These are phyloP conservation scores for Botryotinia convoluta DNA, from an alignment of 2,329 filamentous ascomycete species.

Conservation along the genomic window DNA sequence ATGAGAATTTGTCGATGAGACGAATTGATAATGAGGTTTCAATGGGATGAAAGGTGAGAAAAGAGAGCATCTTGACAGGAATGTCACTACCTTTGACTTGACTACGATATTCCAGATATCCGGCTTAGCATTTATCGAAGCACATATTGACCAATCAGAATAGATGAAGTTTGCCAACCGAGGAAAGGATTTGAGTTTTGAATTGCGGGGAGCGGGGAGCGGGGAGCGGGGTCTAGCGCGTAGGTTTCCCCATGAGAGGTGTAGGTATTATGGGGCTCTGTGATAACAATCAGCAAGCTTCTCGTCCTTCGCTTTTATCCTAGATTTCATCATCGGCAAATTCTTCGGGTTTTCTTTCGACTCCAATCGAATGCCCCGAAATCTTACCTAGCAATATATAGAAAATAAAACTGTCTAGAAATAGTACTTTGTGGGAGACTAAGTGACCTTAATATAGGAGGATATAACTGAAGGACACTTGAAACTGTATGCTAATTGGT, in stretches of 20 bases:
- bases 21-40: background rate
- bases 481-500: background rate
- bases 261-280: background rate
- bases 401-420: background rate
- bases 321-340: background rate
- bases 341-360: background rate
- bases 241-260: background rate
- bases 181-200: background rate
- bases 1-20: background rate
- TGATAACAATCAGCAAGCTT: background rate
- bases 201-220: conserved; percentile 11
- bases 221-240: conserved; percentile 9
- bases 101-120: background rate
- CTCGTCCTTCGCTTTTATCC: background rate
- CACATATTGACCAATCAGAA: background rate
- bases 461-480: background rate
- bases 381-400: background rate
- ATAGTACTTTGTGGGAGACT: background rate
- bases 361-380: background rate
- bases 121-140: background rate
- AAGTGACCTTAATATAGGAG: background rate
- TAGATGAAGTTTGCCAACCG: background rate
- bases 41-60: background rate
- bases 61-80: background rate
- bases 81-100: background rate